Conservation (phyloP, 441 rosid species). For the Aleurites moluccanus region DNA sequence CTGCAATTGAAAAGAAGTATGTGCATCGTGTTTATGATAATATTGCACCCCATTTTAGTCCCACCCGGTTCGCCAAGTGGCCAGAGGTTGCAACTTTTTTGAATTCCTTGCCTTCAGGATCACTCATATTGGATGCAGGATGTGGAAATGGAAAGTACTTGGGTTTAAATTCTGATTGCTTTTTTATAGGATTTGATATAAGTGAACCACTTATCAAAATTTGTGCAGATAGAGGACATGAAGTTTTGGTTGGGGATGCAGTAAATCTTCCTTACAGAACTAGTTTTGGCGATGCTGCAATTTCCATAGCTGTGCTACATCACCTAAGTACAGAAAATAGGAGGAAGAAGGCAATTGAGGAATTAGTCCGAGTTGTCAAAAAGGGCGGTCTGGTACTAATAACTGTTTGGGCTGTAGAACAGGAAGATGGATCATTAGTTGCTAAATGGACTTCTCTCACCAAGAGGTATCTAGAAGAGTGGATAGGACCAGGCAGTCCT, state of each 20-base stretch:
- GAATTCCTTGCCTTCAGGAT: conserved; percentile 65
- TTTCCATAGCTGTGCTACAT: conserved; percentile 93
- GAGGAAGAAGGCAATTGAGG: conserved; percentile 85
- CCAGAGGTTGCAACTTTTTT: conserved; percentile 90
- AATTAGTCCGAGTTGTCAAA: conserved; percentile 78
- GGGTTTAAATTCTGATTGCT: conserved; percentile 67
- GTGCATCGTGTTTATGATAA: conserved; percentile 90
- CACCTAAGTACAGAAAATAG: conserved; percentile 84
- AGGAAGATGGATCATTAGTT: conserved; percentile 71
- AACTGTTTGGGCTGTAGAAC: conserved; percentile 97
- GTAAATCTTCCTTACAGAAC: conserved; percentile 89
- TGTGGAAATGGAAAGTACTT: conserved; percentile 95
- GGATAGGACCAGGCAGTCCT: conserved; percentile 95
- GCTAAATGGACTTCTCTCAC: conserved; percentile 89
- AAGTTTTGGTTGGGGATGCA: conserved; percentile 90
- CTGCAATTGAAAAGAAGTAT: conserved; percentile 88
- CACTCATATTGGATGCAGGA: conserved; percentile 86
- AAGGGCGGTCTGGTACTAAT: conserved; percentile 79
- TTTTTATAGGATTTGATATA: conserved; percentile 82
- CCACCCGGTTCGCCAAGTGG: conserved; percentile 95
- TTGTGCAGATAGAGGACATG: conserved; percentile 74
- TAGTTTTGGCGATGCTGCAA: conserved; percentile 82
- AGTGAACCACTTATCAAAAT: conserved; percentile 73
- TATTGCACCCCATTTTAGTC: conserved; percentile 92
- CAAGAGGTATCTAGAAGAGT: conserved; percentile 74